Evolutionary conservation across 768 basidiomycete species (phyloP).

Genomic region (Auriscalpium orientale): DNA sequence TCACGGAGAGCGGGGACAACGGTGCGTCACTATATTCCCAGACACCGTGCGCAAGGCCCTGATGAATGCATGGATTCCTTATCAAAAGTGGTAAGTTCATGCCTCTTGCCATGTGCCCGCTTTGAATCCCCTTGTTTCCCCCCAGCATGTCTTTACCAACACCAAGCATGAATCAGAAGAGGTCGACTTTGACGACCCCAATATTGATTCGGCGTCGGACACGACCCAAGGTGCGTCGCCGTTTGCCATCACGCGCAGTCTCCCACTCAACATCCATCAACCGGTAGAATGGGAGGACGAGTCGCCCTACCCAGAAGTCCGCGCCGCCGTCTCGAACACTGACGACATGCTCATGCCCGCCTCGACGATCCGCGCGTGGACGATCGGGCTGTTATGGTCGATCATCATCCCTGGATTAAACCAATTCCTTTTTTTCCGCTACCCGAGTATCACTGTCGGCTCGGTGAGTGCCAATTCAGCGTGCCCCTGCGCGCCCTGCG

Average conservation of each 20-base stretch:
- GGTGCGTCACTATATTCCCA: not conserved
- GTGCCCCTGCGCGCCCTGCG: not conserved
- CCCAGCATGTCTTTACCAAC: slow-evolving; percentile 4
- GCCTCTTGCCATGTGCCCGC: not conserved
- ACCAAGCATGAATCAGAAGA: slow-evolving; percentile 4
- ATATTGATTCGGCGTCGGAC: slow-evolving; percentile 10
- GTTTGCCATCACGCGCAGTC: too few relatives aligned
- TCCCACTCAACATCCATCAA: too few relatives aligned
- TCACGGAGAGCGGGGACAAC: slow-evolving; percentile 4
- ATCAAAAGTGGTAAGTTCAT: slow-evolving; percentile 11
- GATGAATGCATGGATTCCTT: not conserved
- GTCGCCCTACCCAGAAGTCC: slow-evolving; percentile 80
- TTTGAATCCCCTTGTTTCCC: not conserved
- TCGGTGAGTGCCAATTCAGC: slow-evolving; percentile 16
- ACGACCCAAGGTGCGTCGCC: slow-evolving; percentile 6
- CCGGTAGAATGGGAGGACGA: slow-evolving; percentile 44
- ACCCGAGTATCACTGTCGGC: slow-evolving; percentile 14
- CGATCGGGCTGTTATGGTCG: slow-evolving; percentile 64
- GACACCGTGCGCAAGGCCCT: too few relatives aligned
- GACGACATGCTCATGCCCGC: slow-evolving; percentile 60
- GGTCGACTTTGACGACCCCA: slow-evolving; percentile 11
- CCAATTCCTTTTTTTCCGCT: slow-evolving; percentile 61
- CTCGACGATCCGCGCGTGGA: slow-evolving; percentile 61
- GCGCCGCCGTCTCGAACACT: slow-evolving; percentile 65
- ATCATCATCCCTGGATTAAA: slow-evolving; percentile 59